phyloP scores from a whole-genome alignment of 208 protist species.

The Trypanosoma platydactyli region DNA sequence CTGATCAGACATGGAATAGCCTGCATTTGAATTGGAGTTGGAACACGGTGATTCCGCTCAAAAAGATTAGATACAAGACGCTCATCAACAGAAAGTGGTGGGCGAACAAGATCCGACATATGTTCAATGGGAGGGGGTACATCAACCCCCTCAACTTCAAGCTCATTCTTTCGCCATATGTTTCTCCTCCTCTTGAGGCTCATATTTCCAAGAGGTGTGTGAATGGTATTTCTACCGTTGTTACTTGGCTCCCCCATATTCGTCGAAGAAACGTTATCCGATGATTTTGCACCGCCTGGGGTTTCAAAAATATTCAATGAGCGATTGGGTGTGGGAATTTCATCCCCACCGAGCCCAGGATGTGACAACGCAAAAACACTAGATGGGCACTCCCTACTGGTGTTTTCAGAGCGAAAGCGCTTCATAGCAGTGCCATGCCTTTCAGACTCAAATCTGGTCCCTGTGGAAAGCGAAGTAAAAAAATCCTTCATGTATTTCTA shows the following conservation, averaged over 20 bases:
- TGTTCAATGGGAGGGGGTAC: conserved; percentile 81
- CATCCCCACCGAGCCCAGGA: conserved; percentile 2
- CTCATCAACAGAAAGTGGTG: conserved; percentile 70
- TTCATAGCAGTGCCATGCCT: conserved; percentile 60
- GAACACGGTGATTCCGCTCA: conserved; percentile 78
- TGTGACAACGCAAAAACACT: conserved; percentile 13
- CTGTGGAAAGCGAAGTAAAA: conserved; percentile 64
- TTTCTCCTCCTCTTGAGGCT: conserved; percentile 76
- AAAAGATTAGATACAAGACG: conserved; percentile 86
- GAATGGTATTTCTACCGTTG: neutral
- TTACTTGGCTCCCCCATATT: neutral
- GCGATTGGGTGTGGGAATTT: conserved; percentile 42
- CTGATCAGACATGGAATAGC: conserved; percentile 93
- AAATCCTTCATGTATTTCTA: conserved; percentile 43
- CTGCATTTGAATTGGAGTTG: conserved; percentile 98
- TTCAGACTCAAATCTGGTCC: conserved; percentile 51
- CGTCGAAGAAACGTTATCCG: neutral
- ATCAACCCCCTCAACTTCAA: conserved; percentile 76
- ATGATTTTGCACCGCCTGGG: neutral
- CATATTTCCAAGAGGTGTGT: conserved; percentile 70
- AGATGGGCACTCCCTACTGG: conserved; percentile 1
- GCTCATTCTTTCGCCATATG: conserved; percentile 79
- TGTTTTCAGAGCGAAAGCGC: conserved; percentile 46
- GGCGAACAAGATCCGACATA: conserved; percentile 81
- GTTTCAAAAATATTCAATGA: conserved; percentile 61